Percentiles rank a stretch among this genome's conserved stretches.
These are phyloP conservation scores for Aspergillus sp. DNA, from an alignment of 2,329 filamentous ascomycete genomes.

Conservation along the genomic window DNA sequence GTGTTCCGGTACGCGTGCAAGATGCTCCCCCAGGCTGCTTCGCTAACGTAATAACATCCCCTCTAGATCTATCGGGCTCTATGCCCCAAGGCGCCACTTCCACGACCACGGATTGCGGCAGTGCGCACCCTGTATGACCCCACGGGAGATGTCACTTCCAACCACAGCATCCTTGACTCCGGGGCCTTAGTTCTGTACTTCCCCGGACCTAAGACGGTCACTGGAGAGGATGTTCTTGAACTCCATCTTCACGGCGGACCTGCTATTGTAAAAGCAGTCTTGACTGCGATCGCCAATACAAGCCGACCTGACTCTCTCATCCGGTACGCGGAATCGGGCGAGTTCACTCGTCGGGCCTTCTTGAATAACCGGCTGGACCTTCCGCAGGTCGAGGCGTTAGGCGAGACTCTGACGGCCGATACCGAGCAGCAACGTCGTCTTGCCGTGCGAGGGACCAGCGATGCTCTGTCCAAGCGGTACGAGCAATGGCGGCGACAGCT, in stretches of 20 bases:
- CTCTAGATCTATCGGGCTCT: conserved; percentile 63
- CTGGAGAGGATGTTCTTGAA: conserved; percentile 89
- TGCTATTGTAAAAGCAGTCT: conserved; percentile 82
- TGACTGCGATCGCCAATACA: conserved; percentile 67
- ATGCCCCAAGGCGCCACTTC: conserved; percentile 56
- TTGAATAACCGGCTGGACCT: conserved; percentile 81
- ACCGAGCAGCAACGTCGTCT: conserved; percentile 92
- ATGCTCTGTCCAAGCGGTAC: conserved; percentile 70
- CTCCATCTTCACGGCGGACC: conserved; percentile 91
- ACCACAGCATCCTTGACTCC: conserved; percentile 64
- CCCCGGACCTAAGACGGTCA: conserved; percentile 76
- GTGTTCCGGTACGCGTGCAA: conserved; percentile 57
- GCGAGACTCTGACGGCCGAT: conserved; percentile 62
- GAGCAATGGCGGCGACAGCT: conserved; percentile 77
- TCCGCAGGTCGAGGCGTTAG: conserved; percentile 71
- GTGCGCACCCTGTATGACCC: conserved; percentile 74
- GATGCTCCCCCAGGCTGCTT: neutral
- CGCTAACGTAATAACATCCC: neutral
- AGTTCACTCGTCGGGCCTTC: conserved; percentile 93
- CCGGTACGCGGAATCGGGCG: conserved; percentile 89
- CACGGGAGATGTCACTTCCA: conserved; percentile 29
- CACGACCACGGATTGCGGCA: conserved; percentile 63
- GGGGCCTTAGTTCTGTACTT: conserved; percentile 81
- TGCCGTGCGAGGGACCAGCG: conserved; percentile 75
- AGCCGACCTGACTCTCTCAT: conserved; percentile 44